Percentiles rank a stretch among this genome's conserved stretches.
Conservation (phyloP, 139 green algal genomes). For the Haematococcus lacustris region DNA sequence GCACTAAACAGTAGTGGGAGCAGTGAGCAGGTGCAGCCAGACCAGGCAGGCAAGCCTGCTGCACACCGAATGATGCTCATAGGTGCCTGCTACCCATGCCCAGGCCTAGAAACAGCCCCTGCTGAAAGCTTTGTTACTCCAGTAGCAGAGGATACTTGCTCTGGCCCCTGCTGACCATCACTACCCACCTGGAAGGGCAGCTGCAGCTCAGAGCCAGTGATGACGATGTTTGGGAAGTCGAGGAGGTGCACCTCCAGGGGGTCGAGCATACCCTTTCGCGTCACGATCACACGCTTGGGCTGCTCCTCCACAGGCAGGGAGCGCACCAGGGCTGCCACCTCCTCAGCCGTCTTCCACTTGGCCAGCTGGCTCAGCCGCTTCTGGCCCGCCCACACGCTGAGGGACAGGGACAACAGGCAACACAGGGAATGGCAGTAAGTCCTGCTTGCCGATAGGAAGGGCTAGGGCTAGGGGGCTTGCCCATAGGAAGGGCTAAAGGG, state of each 20-base stretch:
- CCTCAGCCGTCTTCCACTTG: constrained; percentile 99
- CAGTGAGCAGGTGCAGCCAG: background rate
- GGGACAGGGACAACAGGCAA: background rate
- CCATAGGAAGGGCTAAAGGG: too few relatives aligned
- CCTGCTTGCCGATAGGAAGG: too few relatives aligned
- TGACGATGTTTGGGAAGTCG: constrained; percentile 99
- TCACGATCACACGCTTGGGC: constrained; percentile 99
- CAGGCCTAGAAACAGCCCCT: background rate
- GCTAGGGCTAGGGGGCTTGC: too few relatives aligned
- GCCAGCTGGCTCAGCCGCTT: constrained; percentile 97
- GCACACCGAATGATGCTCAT: background rate
- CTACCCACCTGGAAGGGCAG: constrained; percentile 96
- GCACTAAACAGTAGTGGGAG: background rate
- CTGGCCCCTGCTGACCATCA: background rate
- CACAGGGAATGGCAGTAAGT: background rate
- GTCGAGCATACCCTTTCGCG: constrained; percentile 98
- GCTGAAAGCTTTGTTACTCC: background rate
- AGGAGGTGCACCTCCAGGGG: constrained; percentile 98
- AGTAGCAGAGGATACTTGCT: background rate
- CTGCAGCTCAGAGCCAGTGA: constrained; percentile 97
- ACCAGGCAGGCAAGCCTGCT: background rate
- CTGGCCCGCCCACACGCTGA: constrained; percentile 96
- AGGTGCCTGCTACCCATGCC: background rate
- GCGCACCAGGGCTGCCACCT: constrained; percentile 90
- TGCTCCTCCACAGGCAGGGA: constrained; percentile 98